Base-by-base conservation (phyloP, 345 rosid species). In the Camelina neglecta region DNA sequence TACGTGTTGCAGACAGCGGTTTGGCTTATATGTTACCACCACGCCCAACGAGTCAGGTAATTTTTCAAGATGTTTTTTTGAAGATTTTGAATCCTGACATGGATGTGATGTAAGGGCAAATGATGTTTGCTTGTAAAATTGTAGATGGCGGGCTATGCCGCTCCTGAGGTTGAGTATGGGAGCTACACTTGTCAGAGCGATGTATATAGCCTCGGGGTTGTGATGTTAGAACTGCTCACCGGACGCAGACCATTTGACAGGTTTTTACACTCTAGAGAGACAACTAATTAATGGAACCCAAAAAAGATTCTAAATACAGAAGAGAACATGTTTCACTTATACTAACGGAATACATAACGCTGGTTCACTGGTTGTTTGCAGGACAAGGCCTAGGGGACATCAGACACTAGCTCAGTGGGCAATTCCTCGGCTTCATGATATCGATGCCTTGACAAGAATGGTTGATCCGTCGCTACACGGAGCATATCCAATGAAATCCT, bases 321-420 rank as follows among this genome's bases (percentile, higher is more conserved):
- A 33, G 26, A 48, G 21, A 66, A 47, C 65, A 51, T n/a, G 57
- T 72, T 12, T 58, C 15, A 45, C 16, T 62, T 55, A 2, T 16
- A 47, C 38, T 54, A 58, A 6, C 47, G 47, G 21, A 6, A 53
- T 45, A 26, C 55, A 20, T 64, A 6, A 0, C n/a, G 26, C 29
- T 55, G 6, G 5, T 44, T 71, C 23, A 21, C 23, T 21, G 23
- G 23, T 21, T 21, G 23, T 21, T 33, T 73, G 33, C 62, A 94
- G 99, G 84, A 83, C 90, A 24, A 88, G 88, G 62, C 84, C 88
- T 49, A 81, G 95, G 72, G 92, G 85, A 55, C 93, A 88, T 78
- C 99, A 92, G 58, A 85, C 83, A 80, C 82, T 95, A 74, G 96
- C 91, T 66, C 81, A 87, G 85, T 95, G 99, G 97, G 97, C 94